Evolutionary conservation across 352 stramenopile genomes (phyloP), one percentile per base, ranked within the genome.

Genomic region (Phytophthora pisi): DNA sequence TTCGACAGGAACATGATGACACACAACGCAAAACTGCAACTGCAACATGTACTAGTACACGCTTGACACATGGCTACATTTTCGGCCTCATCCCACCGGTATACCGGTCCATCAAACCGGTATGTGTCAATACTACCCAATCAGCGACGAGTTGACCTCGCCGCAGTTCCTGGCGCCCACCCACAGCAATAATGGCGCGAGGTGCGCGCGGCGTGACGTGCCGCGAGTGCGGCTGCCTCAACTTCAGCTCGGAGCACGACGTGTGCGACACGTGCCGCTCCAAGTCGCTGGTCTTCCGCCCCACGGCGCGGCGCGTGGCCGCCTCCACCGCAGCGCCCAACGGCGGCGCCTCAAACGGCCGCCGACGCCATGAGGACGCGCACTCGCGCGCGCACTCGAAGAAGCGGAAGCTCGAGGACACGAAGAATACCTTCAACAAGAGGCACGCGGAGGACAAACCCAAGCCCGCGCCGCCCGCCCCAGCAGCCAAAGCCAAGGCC

Each of bases 191-290:
- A 36, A 46, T 75, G 70, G 70, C 61, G 34, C 66, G 55, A 20
- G 45, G 38, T 20, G 56, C 57, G 56, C 38, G 43, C 40, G 50
- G 62, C 30, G 64, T 83, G 11, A 76, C 69, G 15, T 86, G 78
- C 59, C 65, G 53, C 43, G 58, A 68, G n/a, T 86, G 78, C 38
- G 75, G 78, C 28, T 82, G 75, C 61, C 68, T 86, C 51, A 86
- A 82, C 51, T 86, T 82, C 51, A 79, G 57, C 51, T 53, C 49
- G 10, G 57, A 61, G 53, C 64, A 57, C 26, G 66, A 78, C 16
- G 53, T 68, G 36, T 86, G 78, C 61, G 66, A 76, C 36, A 56
- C 60, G 0, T 86, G 78, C 56, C 68, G 68, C 52, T 49, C 45
- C 8, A 62, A 74, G 34, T 26, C 38, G 15, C 13, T 50, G 24